Conservation (phyloP, 345 rosid species). For the Aethionema arabicum region DNA sequence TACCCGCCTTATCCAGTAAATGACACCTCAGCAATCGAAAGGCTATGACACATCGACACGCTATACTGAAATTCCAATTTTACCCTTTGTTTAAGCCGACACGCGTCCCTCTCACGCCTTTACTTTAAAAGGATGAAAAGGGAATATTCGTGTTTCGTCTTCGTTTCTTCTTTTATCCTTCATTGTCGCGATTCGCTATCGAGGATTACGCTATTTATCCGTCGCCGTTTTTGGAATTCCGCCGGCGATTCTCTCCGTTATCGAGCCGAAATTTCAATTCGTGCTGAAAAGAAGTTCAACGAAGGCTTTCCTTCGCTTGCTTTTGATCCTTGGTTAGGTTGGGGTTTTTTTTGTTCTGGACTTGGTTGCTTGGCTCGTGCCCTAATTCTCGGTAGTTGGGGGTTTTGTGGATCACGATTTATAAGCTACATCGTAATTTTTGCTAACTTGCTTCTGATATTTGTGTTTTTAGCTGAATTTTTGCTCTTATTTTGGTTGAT, state of each 20-base stretch:
- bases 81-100: slow-evolving; percentile 16
- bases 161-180: slow-evolving; percentile 21
- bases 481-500: background rate
- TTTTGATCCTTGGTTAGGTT: slow-evolving; percentile 2
- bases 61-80: background rate
- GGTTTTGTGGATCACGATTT: background rate
- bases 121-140: slow-evolving; percentile 24
- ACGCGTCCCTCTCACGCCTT: slow-evolving; percentile 1
- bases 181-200: slow-evolving; percentile 15
- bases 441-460: background rate
- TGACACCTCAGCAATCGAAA: slow-evolving; percentile 31
- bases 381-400: slow-evolving; percentile 1
- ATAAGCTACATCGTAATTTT: background rate
- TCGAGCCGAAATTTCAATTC: background rate
- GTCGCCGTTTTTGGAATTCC: slow-evolving; percentile 1
- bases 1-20: slow-evolving; percentile 24
- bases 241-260: slow-evolving; percentile 15
- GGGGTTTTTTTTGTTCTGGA: background rate
- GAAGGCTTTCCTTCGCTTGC: slow-evolving; percentile 3
- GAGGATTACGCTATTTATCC: slow-evolving; percentile 8
- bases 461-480: slow-evolving; percentile 17
- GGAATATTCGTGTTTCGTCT: slow-evolving; percentile 18
- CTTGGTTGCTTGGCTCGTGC: slow-evolving; percentile 5
- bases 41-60: slow-evolving; percentile 25
- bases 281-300: slow-evolving; percentile 1